Base-by-base conservation (phyloP, 2,329 filamentous ascomycete species). In the Scedosporium boydii region DNA sequence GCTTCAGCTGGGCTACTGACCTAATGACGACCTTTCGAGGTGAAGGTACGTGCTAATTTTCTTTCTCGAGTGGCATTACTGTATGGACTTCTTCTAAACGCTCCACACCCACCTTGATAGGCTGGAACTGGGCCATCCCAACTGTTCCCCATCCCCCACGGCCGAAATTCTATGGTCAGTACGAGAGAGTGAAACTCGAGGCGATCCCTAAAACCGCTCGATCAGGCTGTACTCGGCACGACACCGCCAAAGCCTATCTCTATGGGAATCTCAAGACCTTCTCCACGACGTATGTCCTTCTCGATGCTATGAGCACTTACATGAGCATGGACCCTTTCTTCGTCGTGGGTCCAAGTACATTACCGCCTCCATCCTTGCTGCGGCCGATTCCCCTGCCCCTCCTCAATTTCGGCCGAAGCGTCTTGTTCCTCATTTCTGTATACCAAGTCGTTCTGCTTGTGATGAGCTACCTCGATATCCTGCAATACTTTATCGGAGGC, bases 261-360 rank as follows among this genome's bases (percentile, higher is more conserved):
- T 71, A 73, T 62, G 67, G 69, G 16, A 78, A 79, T 27, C 64
- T 86, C 10, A 63, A 72, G 7, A 76, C 70, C 5, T 74, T 87
- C n/a, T 62, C 83, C 2, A 62, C 81, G 44, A 78, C 79, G 66
- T 95, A 90, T 70, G 66, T 95, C 12, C 64, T 83, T 6, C 76
- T 96, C 7, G 93, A 97, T 72, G 63, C 85, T 6, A 73, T 90
- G 60, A 89, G 89, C 69, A 80, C 86, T 1, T 65, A 85, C 65
- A 87, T 91, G 77, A 86, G 87, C 67, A 82, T 84, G 61, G 93
- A 98, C 68, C 87, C 88, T 0, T 96, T 93, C 76, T 96, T 93
- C 74, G 69, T 86, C 63, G 70, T 83, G 26, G 81, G 84, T 0
- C 74, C 75, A 1, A 61, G 67, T 55, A 59, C 14, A 3, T 61